A percentile compares a stretch with the other conserved stretches of the same genome.
Conservation (phyloP, 306 rosid genomes). For the Prunus mira region DNA sequence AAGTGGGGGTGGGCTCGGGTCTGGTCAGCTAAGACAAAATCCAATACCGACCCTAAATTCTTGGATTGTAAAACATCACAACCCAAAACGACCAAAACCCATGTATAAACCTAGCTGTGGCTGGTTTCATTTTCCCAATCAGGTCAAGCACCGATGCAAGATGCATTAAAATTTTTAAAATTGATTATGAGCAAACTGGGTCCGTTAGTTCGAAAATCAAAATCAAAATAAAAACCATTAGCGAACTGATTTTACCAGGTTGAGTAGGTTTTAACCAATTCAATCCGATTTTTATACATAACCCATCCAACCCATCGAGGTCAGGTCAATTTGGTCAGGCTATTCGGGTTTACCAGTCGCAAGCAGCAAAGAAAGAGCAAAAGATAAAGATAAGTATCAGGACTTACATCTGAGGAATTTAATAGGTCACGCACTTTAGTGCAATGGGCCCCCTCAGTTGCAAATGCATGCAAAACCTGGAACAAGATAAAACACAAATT, state of each 20-base stretch:
- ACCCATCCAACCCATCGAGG: not conserved
- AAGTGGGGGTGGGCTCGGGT: not conserved
- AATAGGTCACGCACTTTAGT: slow-evolving; percentile 89
- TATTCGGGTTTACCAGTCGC: not conserved
- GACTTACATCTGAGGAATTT: slow-evolving; percentile 82
- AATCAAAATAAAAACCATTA: too few relatives aligned
- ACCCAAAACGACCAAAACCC: not conserved
- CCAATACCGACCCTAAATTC: not conserved
- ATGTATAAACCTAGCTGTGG: too few relatives aligned
- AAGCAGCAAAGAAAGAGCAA: not conserved
- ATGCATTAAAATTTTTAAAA: not conserved
- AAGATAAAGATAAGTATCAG: not conserved
- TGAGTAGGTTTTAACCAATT: not conserved
- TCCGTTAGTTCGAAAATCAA: too few relatives aligned
- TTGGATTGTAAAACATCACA: not conserved
- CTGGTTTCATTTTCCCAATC: not conserved
- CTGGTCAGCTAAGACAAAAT: not conserved
- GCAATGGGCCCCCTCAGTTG: slow-evolving; percentile 99
- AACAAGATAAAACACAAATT: slow-evolving; percentile 24
- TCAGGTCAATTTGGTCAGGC: not conserved
- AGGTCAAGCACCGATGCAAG: not conserved
- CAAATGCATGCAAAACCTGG: slow-evolving; percentile 98
- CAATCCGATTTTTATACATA: not conserved
- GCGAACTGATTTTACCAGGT: not conserved
- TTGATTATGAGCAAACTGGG: too few relatives aligned